These are phyloP conservation scores for Maudiozyma saulgeensis DNA, from an alignment of 805 yeast genomes.

Conservation along the genomic window DNA sequence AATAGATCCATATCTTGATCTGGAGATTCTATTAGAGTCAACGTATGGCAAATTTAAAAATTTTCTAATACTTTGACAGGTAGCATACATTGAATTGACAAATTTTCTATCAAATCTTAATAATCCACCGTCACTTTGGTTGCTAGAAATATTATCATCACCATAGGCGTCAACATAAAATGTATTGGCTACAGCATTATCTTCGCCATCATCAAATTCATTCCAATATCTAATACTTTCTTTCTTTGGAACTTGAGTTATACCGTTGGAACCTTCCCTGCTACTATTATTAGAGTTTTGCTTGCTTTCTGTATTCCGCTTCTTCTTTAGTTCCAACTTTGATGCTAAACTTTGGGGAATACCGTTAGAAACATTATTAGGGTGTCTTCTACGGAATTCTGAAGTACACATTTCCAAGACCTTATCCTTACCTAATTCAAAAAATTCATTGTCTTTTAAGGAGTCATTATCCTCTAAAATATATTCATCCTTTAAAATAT, in stretches of 20 bases:
- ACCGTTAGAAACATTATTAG: neutral
- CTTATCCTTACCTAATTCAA: conserved; percentile 14
- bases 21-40: neutral
- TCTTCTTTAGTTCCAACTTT: neutral
- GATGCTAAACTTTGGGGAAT: neutral
- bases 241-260: neutral
- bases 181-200: neutral
- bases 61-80: conserved; percentile 11
- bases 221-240: conserved; percentile 24
- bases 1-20: conserved; percentile 4
- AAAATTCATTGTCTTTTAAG: conserved; percentile 16
- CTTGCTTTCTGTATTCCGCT: neutral
- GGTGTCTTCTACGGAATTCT: neutral
- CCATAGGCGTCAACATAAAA: conserved; percentile 7
- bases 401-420: conserved; percentile 5
- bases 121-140: conserved; percentile 15
- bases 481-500: conserved; percentile 13
- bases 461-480: conserved; percentile 6
- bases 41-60: conserved; percentile 1
- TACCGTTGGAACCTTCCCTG: neutral
- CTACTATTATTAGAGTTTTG: neutral
- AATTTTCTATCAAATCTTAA: conserved; percentile 18
- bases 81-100: conserved; percentile 16
- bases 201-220: conserved; percentile 28
- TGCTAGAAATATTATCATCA: conserved; percentile 3